These are phyloP conservation scores for Quercus lobata DNA, from an alignment of 331 rosid genomes.

Conservation along the genomic window DNA sequence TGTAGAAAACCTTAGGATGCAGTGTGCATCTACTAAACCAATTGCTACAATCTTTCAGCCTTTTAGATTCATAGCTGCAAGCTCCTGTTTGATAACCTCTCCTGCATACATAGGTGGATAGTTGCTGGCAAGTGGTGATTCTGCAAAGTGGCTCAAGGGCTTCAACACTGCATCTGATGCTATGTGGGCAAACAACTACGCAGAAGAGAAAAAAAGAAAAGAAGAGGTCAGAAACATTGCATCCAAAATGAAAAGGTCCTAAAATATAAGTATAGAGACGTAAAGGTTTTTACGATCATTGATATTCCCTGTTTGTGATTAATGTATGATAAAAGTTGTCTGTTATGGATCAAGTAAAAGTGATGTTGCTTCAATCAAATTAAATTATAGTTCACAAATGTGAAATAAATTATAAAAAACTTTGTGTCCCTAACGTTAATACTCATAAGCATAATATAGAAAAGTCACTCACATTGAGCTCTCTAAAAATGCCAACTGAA, in stretches of 20 bases:
- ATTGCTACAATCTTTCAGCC: slow-evolving; percentile 27
- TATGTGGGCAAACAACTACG: slow-evolving; percentile 87
- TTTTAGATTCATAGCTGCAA: slow-evolving; percentile 83
- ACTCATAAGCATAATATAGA: not conserved
- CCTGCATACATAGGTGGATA: slow-evolving; percentile 74
- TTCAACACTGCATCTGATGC: slow-evolving; percentile 90
- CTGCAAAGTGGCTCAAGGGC: slow-evolving; percentile 82
- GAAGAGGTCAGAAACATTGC: not conserved
- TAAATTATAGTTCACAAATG: too few species aligned
- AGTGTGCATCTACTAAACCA: not conserved
- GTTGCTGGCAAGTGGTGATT: slow-evolving; percentile 48
- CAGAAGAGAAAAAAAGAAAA: not conserved
- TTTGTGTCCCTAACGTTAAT: too few species aligned
- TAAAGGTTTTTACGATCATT: too few species aligned
- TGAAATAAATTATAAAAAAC: too few species aligned
- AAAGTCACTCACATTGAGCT: slow-evolving; percentile 5
- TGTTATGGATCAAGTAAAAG: too few species aligned
- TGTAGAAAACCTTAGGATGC: not conserved
- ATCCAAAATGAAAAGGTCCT: not conserved
- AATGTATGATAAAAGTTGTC: too few species aligned
- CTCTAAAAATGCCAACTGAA: not conserved
- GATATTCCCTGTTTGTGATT: too few species aligned
- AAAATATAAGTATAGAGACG: too few species aligned
- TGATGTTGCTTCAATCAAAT: too few species aligned
- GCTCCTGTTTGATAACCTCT: slow-evolving; percentile 89